Base-by-base conservation (phyloP, 768 basidiomycete genomes). In the Guyanaporus albipodus region DNA sequence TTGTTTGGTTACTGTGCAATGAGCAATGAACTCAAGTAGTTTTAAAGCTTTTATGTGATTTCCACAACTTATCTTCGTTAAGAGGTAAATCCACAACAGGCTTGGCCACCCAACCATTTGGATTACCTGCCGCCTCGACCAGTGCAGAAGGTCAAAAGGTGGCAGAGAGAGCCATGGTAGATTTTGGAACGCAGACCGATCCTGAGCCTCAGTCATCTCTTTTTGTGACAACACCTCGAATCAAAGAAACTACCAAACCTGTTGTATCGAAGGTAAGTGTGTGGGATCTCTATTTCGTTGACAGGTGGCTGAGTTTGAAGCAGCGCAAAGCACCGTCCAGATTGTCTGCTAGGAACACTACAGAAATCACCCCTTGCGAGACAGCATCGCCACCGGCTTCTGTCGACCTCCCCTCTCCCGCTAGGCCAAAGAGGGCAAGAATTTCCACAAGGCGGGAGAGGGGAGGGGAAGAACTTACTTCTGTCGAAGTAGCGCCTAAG, bases 11-110 rank as follows among this genome's bases (percentile, higher is more conserved):
- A 18, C 10, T 27, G 50, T 42, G 11, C 42, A 9, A 53, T 50
- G 6, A 42, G 41, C 21, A 42, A 15, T 46, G 19, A n/a, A 36
- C 54, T 58, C 8, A 64, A 29, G 29, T 28, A 28, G 11, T 10
- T 24, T 38, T 24, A n/a, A 48, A 76, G 74, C 57, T 73, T 50
- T 52, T 76, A 15, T 76, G 70, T 51, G 68, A 64, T 49, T 58
- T 76, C 38, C 70, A 60, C 40, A 48, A 57, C 17, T 41, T 49
- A 26, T 34, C 56, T 46, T 38, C 52, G 38, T 14, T 55, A 45
- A 54, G 48, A 50, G 37, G 54, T 42, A 42, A 46, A 21, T 38
- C 43, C 15, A 29, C 38, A 1, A 38, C 21, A 36, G 39, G 42
- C 27, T 32, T 42, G 14, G 26, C 42, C 15, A n/a, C 26, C 12